A percentile compares a stretch with the other conserved stretches of the same genome.
These are phyloP conservation scores for Syzygium grande DNA, from an alignment of 345 rosid species.

Conservation along the genomic window DNA sequence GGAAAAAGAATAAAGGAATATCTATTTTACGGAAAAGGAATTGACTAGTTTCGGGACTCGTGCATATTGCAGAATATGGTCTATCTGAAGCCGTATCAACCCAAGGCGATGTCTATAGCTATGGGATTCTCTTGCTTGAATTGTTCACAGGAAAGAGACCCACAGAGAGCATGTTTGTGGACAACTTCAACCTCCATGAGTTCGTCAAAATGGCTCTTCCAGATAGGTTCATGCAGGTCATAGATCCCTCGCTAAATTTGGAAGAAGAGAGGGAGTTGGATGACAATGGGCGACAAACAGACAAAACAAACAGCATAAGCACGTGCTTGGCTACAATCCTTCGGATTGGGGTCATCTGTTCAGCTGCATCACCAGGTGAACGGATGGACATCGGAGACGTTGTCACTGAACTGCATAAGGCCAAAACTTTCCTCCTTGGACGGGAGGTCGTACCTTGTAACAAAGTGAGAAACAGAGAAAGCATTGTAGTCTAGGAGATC, in stretches of 20 bases:
- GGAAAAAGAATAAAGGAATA: conserved; percentile 5
- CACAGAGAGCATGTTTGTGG: neutral
- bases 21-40: neutral
- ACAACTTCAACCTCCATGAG: conserved; percentile 2
- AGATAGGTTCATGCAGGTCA: neutral
- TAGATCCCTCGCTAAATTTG: neutral
- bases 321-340: neutral
- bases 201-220: neutral
- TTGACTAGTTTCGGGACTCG: neutral
- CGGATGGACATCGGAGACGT: conserved; percentile 5
- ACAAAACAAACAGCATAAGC: neutral
- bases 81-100: neutral
- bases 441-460: neutral
- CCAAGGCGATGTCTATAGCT: neutral
- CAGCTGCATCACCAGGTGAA: conserved; percentile 1
- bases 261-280: neutral
- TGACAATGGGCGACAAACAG: neutral
- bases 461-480: neutral
- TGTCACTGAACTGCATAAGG: neutral
- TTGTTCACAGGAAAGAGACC: neutral
- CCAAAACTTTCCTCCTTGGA: neutral
- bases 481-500: neutral
- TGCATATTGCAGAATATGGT: neutral
- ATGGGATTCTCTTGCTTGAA: neutral
- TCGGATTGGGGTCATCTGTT: conserved; percentile 2